Conservation (phyloP, 2,329 filamentous ascomycete genomes). For the Paecilomyces sp. region DNA sequence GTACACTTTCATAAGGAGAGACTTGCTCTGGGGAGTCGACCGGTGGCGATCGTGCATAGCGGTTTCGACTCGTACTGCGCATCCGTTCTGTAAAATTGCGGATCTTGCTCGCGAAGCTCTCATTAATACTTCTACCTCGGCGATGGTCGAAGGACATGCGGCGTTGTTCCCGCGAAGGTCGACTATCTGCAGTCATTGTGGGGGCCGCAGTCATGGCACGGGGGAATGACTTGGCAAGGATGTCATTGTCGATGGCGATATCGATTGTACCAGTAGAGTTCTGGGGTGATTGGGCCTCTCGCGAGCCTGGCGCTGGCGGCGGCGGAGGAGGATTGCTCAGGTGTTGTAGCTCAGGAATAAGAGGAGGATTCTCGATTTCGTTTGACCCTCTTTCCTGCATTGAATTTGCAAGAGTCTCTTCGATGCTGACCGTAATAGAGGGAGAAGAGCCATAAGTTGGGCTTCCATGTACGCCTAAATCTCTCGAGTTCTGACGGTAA, state of each 20-base stretch:
- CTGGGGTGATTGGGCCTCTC: constrained; percentile 19
- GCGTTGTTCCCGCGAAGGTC: constrained; percentile 25
- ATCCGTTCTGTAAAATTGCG: constrained; percentile 52
- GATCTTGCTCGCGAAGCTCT: constrained; percentile 49
- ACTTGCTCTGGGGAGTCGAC: constrained; percentile 12
- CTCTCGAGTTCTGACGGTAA: constrained; percentile 21
- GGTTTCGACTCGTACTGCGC: constrained; percentile 50
- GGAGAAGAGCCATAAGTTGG: constrained; percentile 23
- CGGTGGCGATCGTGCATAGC: constrained; percentile 40
- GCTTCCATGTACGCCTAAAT: constrained; percentile 9
- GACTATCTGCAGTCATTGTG: constrained; percentile 16
- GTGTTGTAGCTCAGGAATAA: constrained; percentile 57
- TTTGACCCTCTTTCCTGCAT: constrained; percentile 1
- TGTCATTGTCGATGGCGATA: constrained; percentile 33
- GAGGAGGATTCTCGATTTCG: constrained; percentile 32
- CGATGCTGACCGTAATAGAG: constrained; percentile 46
- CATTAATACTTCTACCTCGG: constrained; percentile 50
- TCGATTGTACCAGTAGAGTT: constrained; percentile 34
- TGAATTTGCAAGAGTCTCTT: constrained; percentile 40
- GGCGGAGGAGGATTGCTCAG: constrained; percentile 48
- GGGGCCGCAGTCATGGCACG: constrained; percentile 31
- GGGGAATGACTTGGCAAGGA: constrained; percentile 26
- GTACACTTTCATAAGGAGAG: constrained; percentile 24
- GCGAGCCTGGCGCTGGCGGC: constrained; percentile 35
- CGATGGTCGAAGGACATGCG: constrained; percentile 41